Conservation (phyloP, 441 rosid species). For the Gossypium aridum region DNA sequence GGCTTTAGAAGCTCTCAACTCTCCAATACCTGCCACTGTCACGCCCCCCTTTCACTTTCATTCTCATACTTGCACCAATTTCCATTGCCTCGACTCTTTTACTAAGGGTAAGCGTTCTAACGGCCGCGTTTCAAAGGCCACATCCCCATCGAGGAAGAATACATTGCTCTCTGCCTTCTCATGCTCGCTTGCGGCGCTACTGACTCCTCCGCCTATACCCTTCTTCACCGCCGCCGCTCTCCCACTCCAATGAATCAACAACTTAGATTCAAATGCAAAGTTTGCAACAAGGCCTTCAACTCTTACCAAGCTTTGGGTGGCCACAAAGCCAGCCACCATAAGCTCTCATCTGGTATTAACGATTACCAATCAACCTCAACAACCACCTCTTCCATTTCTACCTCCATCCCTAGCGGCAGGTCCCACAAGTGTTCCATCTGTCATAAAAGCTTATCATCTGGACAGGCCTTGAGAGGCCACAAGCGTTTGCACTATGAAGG, state of each 20-base stretch:
- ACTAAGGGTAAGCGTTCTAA: conserved; percentile 71
- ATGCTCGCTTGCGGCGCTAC: conserved; percentile 80
- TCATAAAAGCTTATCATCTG: conserved; percentile 58
- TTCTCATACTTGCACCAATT: conserved; percentile 27
- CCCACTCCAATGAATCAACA: conserved; percentile 16
- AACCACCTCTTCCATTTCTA: conserved; percentile 17
- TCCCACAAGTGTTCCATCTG: conserved; percentile 75
- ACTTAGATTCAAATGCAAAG: conserved; percentile 46
- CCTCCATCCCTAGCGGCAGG: conserved; percentile 31
- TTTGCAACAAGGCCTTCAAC: conserved; percentile 62
- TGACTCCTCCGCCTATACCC: neutral
- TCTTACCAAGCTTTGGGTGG: conserved; percentile 88
- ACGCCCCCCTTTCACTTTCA: conserved; percentile 34
- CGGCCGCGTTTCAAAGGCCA: conserved; percentile 33
- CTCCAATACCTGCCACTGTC: conserved; percentile 47
- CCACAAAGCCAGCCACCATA: conserved; percentile 84
- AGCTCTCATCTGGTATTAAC: conserved; percentile 24
- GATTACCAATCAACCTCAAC: conserved; percentile 36
- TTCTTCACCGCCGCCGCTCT: conserved; percentile 20
- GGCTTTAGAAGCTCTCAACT: conserved; percentile 76
- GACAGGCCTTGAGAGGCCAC: conserved; percentile 87
- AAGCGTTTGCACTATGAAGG: conserved; percentile 82
- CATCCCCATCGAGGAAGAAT: conserved; percentile 68
- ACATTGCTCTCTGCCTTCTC: conserved; percentile 85
- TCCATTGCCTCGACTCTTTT: conserved; percentile 49